These are phyloP conservation scores for Quercus lobata DNA, from an alignment of 331 rosid genomes.

Conservation along the genomic window DNA sequence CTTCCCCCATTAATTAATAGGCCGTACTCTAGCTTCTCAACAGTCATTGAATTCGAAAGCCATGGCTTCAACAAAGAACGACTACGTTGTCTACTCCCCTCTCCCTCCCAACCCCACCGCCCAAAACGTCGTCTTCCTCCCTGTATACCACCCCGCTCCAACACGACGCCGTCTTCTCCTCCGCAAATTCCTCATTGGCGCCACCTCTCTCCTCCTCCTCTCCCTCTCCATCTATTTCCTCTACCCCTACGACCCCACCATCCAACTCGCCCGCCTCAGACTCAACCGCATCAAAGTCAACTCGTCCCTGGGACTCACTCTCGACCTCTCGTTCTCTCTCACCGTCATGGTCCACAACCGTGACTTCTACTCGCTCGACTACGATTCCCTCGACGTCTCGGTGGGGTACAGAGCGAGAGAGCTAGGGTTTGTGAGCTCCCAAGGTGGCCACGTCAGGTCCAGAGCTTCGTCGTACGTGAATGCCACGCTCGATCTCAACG, in stretches of 20 bases:
- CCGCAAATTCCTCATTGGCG: conserved; percentile 26
- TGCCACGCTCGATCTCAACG: conserved; percentile 62
- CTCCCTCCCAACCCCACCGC: conserved; percentile 6
- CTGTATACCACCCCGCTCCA: conserved; percentile 15
- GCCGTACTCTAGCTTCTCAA: too few species aligned
- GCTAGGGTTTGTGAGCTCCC: conserved; percentile 52
- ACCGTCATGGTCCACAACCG: conserved; percentile 52
- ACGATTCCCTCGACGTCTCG: conserved; percentile 46
- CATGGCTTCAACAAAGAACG: conserved; percentile 41
- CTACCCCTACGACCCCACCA: conserved; percentile 68
- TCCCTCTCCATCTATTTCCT: conserved; percentile 29
- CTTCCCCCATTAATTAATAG: too few species aligned
- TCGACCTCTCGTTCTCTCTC: conserved; percentile 64
- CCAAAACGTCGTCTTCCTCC: conserved; percentile 39
- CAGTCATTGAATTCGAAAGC: neutral
- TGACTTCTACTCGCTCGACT: conserved; percentile 67
- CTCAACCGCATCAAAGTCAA: conserved; percentile 56
- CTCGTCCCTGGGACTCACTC: conserved; percentile 35
- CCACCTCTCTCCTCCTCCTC: conserved; percentile 30
- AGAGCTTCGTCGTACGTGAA: conserved; percentile 59
- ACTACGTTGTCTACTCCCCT: conserved; percentile 46
- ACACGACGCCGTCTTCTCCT: conserved; percentile 13
- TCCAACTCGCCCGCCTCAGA: conserved; percentile 50
- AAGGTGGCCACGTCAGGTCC: conserved; percentile 55
- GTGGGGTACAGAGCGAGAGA: conserved; percentile 80